Evolutionary conservation across 164 flowering plant genomes (phyloP).

Genomic region (Cinnamomum chago): DNA sequence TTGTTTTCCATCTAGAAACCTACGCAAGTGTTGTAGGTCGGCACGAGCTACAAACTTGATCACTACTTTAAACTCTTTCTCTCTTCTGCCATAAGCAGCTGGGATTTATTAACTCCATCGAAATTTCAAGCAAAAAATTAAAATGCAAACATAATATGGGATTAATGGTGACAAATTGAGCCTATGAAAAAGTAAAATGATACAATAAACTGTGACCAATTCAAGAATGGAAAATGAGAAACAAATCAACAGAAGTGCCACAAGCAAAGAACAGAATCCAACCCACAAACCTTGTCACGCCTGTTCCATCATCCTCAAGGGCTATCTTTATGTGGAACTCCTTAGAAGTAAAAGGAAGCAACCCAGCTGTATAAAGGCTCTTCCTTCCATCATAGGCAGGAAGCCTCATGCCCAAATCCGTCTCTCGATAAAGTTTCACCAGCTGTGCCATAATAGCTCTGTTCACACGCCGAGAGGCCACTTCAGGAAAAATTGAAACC

Average conservation of each 20-base stretch:
- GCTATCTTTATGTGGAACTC: conserved; percentile 38
- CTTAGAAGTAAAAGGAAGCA: conserved; percentile 44
- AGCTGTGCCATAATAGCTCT: conserved; percentile 44
- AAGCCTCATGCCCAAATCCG: conserved; percentile 41
- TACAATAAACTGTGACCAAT: background rate
- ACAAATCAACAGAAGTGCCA: background rate
- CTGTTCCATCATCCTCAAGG: conserved; percentile 30
- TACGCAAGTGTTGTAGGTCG: conserved; percentile 32
- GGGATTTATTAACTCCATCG: background rate
- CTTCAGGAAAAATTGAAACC: conserved; percentile 51
- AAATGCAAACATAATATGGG: background rate
- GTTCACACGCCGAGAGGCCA: conserved; percentile 29
- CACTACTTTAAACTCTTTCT: conserved; percentile 35
- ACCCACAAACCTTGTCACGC: conserved; percentile 14
- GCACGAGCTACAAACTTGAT: conserved; percentile 43
- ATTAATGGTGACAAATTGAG: background rate
- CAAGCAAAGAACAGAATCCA: background rate
- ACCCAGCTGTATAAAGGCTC: conserved; percentile 50
- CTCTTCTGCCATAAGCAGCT: conserved; percentile 10
- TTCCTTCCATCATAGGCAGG: conserved; percentile 61
- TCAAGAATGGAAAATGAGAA: background rate
- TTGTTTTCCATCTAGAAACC: conserved; percentile 43
- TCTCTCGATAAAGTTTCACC: conserved; percentile 37
- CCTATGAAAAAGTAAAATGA: background rate
- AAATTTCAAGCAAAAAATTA: background rate